Percentiles rank a stretch among this genome's conserved stretches.
These are phyloP conservation scores for Lasiosphaeria hispida DNA, from an alignment of 495 filamentous ascomycete species.

Conservation along the genomic window DNA sequence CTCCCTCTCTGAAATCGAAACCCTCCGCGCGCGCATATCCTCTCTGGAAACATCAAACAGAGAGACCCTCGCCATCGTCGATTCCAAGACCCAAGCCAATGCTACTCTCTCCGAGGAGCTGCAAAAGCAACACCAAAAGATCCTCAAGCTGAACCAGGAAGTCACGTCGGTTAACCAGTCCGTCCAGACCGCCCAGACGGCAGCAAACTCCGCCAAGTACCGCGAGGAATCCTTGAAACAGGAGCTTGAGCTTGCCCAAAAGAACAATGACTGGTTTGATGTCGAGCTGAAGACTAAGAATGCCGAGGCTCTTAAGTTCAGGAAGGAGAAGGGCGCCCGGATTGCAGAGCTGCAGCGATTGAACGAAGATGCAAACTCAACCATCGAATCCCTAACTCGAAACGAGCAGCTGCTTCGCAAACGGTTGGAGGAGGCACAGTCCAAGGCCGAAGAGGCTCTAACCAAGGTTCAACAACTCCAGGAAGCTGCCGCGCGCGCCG, in stretches of 20 bases:
- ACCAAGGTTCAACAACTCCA: slow-evolving; percentile 77
- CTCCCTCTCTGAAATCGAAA: slow-evolving; percentile 72
- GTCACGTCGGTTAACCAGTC: slow-evolving; percentile 75
- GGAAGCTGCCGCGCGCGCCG: slow-evolving; percentile 71
- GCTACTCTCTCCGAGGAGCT: slow-evolving; percentile 84
- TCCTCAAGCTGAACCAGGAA: slow-evolving; percentile 75
- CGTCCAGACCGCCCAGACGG: slow-evolving; percentile 74
- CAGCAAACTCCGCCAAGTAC: slow-evolving; percentile 74
- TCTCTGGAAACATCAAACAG: slow-evolving; percentile 88
- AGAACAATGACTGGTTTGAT: slow-evolving; percentile 89
- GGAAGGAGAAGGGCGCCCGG: slow-evolving; percentile 88
- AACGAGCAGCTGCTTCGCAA: slow-evolving; percentile 77
- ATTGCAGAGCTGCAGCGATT: slow-evolving; percentile 83
- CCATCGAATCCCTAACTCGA: slow-evolving; percentile 69
- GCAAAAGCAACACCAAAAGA: slow-evolving; percentile 81
- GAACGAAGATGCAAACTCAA: slow-evolving; percentile 77
- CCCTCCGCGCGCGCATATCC: slow-evolving; percentile 72
- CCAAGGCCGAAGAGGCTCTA: slow-evolving; percentile 81
- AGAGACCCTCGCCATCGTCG: slow-evolving; percentile 80
- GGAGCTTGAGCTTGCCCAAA: slow-evolving; percentile 80
- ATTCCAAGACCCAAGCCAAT: slow-evolving; percentile 84
- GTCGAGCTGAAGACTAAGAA: slow-evolving; percentile 84
- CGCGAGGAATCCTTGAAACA: slow-evolving; percentile 84
- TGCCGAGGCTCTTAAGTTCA: slow-evolving; percentile 80
- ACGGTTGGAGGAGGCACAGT: slow-evolving; percentile 76